phyloP scores from a whole-genome alignment of 2,329 filamentous ascomycete species.

The Aspergillus sp. region DNA sequence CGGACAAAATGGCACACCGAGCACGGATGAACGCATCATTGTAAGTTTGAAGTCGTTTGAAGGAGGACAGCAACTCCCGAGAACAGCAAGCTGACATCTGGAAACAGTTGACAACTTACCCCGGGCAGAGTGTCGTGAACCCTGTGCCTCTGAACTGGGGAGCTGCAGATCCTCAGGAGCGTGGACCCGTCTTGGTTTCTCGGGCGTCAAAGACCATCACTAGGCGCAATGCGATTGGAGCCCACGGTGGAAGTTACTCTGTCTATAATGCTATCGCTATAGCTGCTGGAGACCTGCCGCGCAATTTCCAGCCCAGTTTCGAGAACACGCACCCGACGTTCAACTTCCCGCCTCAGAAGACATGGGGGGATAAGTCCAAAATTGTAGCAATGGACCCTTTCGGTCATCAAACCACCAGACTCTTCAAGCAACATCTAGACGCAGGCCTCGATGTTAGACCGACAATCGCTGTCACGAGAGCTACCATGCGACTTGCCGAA shows the following conservation, averaged over 20 bases:
- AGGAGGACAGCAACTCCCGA: too few species aligned
- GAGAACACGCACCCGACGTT: constrained; percentile 88
- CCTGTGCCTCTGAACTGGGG: constrained; percentile 88
- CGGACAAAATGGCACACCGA: too few species aligned
- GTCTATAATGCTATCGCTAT: constrained; percentile 94
- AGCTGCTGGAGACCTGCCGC: constrained; percentile 82
- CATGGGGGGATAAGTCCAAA: constrained; percentile 88
- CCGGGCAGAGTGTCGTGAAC: constrained; percentile 89
- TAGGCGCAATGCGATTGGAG: constrained; percentile 58
- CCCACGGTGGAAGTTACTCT: constrained; percentile 87
- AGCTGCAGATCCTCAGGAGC: constrained; percentile 67
- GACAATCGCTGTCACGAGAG: constrained; percentile 87
- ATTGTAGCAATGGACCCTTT: constrained; percentile 97
- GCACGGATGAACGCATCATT: too few species aligned
- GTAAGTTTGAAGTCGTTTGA: too few species aligned
- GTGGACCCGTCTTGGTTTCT: constrained; percentile 85
- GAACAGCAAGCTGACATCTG: too few species aligned
- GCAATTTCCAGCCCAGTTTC: constrained; percentile 75
- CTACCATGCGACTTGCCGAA: constrained; percentile 93
- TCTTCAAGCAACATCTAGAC: constrained; percentile 73
- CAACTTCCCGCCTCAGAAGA: constrained; percentile 80
- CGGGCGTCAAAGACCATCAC: constrained; percentile 32
- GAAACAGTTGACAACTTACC: constrained; percentile 70
- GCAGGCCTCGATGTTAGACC: constrained; percentile 74
- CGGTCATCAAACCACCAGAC: constrained; percentile 81